Base-by-base conservation (phyloP, 1,139 yeast genomes). In the Hanseniaspora uvarum region DNA sequence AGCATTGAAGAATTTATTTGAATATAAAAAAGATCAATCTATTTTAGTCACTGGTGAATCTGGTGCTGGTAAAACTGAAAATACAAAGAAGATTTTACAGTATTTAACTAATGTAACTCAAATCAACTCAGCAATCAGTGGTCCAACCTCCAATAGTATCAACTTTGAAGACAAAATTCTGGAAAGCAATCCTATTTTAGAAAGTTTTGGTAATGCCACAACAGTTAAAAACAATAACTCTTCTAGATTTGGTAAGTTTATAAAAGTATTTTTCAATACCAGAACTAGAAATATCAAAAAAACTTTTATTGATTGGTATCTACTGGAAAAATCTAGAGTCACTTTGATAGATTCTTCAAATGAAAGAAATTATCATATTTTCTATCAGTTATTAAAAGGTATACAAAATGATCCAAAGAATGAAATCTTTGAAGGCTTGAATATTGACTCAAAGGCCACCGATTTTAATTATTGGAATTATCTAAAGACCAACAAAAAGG, bases 51-150 rank as follows among this genome's bases (percentile, higher is more conserved):
- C 98, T 1, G 99, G 99, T 58, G 99, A 94, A 66, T 85, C 95
- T 30, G 99, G 98, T 58, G 98, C 98, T 0, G 98, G 98, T 56
- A 92, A 92, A 67, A 92, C 98, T 0, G 98, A 92, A 69, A 92
- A 87, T 61, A 92, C 98, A n/a, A 92, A 92, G 67, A 87, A 86
- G 63, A 89, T 92, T 57, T 85, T 94, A 59, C 97, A 89, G 67
- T 92, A 88, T 67, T 74, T 94, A 55, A 87, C 96, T 0, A 81
- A 89, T 6, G 81, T 87, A 40, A 80, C 92, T 1, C 64, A 75
- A 2, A 62, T 67, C 23, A 67, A 67, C 21, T 58, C 60, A 40
- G 41, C 47, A 46, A 7, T 59, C 59, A 14, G 19, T 31, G 24
- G 53, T 50, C 26, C 45, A 56, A 8, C 7, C 39, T 47, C 57